Evolutionary conservation across 1,284 basidiomycete genomes (phyloP), one percentile per base, ranked within the genome.

Genomic region (Singerocomus rubriflavus): DNA sequence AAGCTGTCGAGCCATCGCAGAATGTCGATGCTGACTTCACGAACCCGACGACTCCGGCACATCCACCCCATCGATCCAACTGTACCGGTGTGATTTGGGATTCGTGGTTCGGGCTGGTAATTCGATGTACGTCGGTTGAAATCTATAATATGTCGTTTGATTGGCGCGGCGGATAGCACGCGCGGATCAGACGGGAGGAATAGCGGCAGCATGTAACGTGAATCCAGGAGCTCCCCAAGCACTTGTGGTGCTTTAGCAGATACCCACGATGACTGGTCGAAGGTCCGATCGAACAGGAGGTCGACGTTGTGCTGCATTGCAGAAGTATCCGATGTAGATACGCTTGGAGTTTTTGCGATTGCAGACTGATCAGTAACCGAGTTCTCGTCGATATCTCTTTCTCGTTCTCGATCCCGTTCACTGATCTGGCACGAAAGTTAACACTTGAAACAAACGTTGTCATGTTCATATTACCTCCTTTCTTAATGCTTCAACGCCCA

Each of bases 181-280:
- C 80, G 80, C 29, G 88, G 85, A 59, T 91, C 83, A 4, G 83
- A 82, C 4, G 94, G 94, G 41, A 97, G 80, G 14, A 85, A 76
- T 44, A 98, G 78, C 0, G 92, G 93, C 12, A 98, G 80, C 93
- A 98, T 98, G 67, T 91, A 82, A 52, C 93, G 79, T 21, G 90
- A 92, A 67, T 98, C 93, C 51, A 97, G 73, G 16, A 95, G 73
- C 68, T 97, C 93, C 41, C 92, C 92, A 4, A 93, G 76, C 17
- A 84, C 85, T 63, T 91, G 88, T 0, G 91, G 88, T 26, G 88
- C 80, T 50, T 80, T 79, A 1, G 81, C 75, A 13, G 93, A 89
- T 50, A 84, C 81, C 85, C 92, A 96, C 7, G 77, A 70, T 0
- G 82, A 76, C 40, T 83, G 78, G 30, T 85, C 81, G 30, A 78